Conservation (phyloP, 768 basidiomycete genomes). For the Termitomyces sp. region DNA sequence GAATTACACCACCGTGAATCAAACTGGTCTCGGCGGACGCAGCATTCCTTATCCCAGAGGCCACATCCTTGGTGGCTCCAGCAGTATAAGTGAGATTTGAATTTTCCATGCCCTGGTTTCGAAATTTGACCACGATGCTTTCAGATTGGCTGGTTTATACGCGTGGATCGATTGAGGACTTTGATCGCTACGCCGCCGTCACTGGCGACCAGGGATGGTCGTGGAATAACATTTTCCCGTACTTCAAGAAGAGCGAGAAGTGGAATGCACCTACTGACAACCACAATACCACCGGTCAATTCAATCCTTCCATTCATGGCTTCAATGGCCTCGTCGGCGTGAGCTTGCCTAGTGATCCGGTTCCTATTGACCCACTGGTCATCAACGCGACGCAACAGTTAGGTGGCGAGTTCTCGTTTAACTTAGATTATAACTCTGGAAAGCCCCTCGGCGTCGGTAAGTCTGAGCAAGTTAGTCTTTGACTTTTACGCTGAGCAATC, state of each 20-base stretch:
- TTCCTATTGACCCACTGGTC: constrained; percentile 6
- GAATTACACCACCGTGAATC: constrained; percentile 25
- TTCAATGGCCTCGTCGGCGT: constrained; percentile 22
- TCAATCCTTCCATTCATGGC: constrained; percentile 28
- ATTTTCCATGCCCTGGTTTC: not conserved
- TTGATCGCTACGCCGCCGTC: constrained; percentile 24
- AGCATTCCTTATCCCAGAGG: constrained; percentile 22
- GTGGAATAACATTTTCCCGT: constrained; percentile 25
- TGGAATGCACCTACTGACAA: constrained; percentile 25
- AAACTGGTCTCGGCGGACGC: constrained; percentile 19
- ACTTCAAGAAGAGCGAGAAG: constrained; percentile 28
- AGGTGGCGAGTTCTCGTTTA: constrained; percentile 8
- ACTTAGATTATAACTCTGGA: constrained; percentile 4
- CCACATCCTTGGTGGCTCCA: constrained; percentile 23
- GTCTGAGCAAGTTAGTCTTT: not conserved
- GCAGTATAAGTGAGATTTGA: constrained; percentile 20
- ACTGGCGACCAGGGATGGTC: constrained; percentile 31
- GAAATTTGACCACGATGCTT: not conserved
- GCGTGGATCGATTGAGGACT: constrained; percentile 29
- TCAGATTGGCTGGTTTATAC: constrained; percentile 21
- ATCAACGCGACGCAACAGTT: constrained; percentile 8
- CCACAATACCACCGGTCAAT: constrained; percentile 28
- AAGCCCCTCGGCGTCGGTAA: constrained; percentile 9
- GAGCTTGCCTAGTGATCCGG: constrained; percentile 21
- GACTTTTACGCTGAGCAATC: not conserved